phyloP scores from a whole-genome alignment of 306 rosid genomes.

The Acacia crassicarpa region DNA sequence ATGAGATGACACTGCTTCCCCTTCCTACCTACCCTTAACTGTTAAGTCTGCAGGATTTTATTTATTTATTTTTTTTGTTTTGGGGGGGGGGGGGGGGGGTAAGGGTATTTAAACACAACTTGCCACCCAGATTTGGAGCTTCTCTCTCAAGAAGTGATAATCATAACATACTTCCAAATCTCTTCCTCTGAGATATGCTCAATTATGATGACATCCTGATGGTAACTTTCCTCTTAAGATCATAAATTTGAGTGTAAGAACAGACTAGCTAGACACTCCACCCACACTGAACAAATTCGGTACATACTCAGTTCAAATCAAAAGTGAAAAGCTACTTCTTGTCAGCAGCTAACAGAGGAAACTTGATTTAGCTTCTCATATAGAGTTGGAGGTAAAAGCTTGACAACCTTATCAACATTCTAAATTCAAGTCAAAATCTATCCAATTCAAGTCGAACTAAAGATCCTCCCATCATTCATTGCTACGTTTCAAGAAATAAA shows the following conservation, averaged over 20 bases:
- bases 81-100: background rate
- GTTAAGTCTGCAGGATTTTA: background rate
- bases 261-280: background rate
- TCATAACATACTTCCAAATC: background rate
- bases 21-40: conserved; percentile 10
- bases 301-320: background rate
- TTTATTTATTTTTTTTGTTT: too few relatives aligned
- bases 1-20: conserved; percentile 23
- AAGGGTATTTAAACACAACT: background rate
- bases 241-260: background rate
- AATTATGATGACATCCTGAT: background rate
- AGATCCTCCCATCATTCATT: conserved; percentile 11
- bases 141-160: conserved; percentile 21
- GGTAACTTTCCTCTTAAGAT: background rate
- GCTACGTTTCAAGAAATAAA: background rate
- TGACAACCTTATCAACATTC: conserved; percentile 9
- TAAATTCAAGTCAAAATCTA: conserved; percentile 15
- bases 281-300: conserved; percentile 20
- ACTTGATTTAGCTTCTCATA: conserved; percentile 11
- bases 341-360: background rate
- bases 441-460: conserved; percentile 18
- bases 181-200: background rate
- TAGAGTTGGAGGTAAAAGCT: background rate
- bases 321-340: conserved; percentile 2
- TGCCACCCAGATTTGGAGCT: conserved; percentile 1